Conservation (phyloP, 495 filamentous ascomycete species). For the Pseudevernia furfuracea region DNA sequence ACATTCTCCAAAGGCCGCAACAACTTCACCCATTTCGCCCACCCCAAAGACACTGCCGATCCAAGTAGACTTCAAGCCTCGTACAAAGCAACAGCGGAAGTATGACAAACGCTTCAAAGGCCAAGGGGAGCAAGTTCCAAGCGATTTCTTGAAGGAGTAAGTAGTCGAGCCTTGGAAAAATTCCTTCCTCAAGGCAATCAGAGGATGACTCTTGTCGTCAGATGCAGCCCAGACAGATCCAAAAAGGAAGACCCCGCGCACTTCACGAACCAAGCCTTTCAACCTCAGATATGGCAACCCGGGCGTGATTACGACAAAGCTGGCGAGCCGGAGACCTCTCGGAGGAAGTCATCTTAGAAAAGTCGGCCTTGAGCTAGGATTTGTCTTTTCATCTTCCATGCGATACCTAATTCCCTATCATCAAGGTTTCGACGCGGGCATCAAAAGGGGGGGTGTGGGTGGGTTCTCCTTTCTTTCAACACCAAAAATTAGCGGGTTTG, state of each 20-base stretch:
- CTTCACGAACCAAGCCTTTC: conserved; percentile 77
- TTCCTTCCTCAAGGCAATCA: conserved; percentile 28
- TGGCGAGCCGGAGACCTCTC: conserved; percentile 1
- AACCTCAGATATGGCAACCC: conserved; percentile 53
- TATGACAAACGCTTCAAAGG: background rate
- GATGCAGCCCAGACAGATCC: conserved; percentile 48
- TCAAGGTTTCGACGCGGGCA: background rate
- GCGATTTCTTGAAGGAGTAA: conserved; percentile 9
- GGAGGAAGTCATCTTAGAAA: conserved; percentile 3
- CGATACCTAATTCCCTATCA: background rate
- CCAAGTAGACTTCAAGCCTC: conserved; percentile 22
- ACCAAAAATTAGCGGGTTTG: background rate
- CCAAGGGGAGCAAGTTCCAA: background rate
- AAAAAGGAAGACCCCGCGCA: conserved; percentile 65
- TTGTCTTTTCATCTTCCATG: background rate
- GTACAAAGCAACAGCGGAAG: background rate
- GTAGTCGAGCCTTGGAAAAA: background rate
- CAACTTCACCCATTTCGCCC: conserved; percentile 16
- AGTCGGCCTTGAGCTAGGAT: background rate
- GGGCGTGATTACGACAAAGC: conserved; percentile 15
- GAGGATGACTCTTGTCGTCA: conserved; percentile 46
- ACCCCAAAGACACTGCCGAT: conserved; percentile 30
- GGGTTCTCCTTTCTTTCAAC: background rate
- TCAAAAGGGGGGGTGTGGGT: background rate
- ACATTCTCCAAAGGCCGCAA: conserved; percentile 2